Evolutionary conservation across 441 rosid genomes (phyloP).

Genomic region (Bruguiera hainesii): DNA sequence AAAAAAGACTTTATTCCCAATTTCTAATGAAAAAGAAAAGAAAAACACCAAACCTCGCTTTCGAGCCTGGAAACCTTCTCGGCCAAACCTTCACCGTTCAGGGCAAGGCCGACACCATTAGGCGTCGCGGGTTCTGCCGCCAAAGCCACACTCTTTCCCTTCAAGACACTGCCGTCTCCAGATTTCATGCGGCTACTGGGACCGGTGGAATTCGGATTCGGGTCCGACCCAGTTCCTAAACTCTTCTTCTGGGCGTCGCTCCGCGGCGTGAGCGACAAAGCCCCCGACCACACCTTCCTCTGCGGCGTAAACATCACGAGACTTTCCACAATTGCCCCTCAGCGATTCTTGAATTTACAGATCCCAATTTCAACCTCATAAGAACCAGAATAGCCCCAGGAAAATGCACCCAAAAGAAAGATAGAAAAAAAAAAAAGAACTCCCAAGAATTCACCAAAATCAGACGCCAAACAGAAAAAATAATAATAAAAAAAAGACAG

Average conservation of each 20-base stretch:
- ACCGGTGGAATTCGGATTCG: conserved; percentile 29
- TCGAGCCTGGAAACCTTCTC: conserved; percentile 63
- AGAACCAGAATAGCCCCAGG: conserved; percentile 13
- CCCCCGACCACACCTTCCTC: conserved; percentile 57
- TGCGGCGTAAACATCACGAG: conserved; percentile 74
- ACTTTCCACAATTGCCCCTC: conserved; percentile 15
- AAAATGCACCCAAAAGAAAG: not conserved
- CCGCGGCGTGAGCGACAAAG: conserved; percentile 55
- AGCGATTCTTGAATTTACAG: conserved; percentile 22
- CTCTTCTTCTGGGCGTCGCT: conserved; percentile 32
- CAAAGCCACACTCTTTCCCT: conserved; percentile 40
- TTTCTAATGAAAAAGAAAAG: not conserved
- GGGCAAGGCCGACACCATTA: conserved; percentile 30
- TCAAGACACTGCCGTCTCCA: conserved; percentile 30
- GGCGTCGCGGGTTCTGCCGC: conserved; percentile 41
- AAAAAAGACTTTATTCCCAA: not conserved
- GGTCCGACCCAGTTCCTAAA: conserved; percentile 38
- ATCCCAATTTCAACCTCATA: conserved; percentile 39
- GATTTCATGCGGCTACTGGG: conserved; percentile 12
- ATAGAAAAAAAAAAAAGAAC: not conserved
- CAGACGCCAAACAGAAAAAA: not conserved
- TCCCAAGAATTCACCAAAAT: conserved; percentile 18
- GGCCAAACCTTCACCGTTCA: conserved; percentile 31
- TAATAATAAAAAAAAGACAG: not conserved
- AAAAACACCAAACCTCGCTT: conserved; percentile 50